A percentile compares a stretch with the other conserved stretches of the same genome.
phyloP scores from a whole-genome alignment of 257 asterid species.

The Solanum arcanum region DNA sequence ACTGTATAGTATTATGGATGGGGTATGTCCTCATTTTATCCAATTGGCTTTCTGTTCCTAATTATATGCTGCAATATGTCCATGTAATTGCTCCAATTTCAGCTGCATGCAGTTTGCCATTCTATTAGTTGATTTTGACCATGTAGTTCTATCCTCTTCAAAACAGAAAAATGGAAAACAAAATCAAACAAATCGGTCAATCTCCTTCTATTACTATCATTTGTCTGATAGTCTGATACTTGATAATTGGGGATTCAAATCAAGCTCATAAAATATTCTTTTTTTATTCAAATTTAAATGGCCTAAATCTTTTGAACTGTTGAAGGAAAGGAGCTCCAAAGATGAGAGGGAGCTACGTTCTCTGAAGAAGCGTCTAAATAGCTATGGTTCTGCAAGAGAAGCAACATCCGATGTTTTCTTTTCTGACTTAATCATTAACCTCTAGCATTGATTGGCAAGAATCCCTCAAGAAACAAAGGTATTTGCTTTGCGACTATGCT shows the following conservation, averaged over 20 bases:
- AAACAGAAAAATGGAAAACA: not conserved
- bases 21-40: not conserved
- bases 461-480: not conserved
- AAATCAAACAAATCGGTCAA: not conserved
- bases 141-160: not conserved
- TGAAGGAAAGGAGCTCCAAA: slow-evolving; percentile 56
- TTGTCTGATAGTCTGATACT: not conserved
- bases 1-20: not conserved
- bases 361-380: slow-evolving; percentile 56
- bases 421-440: slow-evolving; percentile 24
- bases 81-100: not conserved
- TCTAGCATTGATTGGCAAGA: slow-evolving; percentile 7
- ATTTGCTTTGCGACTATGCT: not conserved
- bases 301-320: not conserved
- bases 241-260: not conserved
- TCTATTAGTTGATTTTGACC: not conserved
- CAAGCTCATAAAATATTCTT: not conserved
- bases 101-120: not conserved
- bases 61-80: not conserved
- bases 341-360: slow-evolving; percentile 66
- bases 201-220: not conserved
- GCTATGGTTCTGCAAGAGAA: slow-evolving; percentile 70
- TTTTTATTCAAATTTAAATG: not conserved
- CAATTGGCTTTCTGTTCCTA: not conserved
- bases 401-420: slow-evolving; percentile 62